Evolutionary conservation across 345 rosid species (phyloP), one percentile per base, ranked within the genome.

Genomic region (Draba incana): DNA sequence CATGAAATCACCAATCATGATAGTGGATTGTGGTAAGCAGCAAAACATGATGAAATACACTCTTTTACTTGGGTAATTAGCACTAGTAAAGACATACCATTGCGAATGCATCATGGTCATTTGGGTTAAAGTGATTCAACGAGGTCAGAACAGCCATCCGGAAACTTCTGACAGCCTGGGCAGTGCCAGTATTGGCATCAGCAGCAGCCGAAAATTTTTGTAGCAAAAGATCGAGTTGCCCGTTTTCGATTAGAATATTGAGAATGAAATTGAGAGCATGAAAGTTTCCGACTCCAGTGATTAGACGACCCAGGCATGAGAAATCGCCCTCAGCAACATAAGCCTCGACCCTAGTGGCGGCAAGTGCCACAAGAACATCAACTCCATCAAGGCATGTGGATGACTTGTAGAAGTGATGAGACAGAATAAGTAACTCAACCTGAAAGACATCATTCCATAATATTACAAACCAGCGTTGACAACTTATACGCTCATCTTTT

Each of bases 301-400:
- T 87, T 60, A 94, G 77, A 57, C 99, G 95, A 78, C 90, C 95
- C 79, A 94, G 82, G 85, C 99, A 91, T 47, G 89, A 75, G 81
- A 91, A 91, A 79, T 94, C 96, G 35, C 99, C 98, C 85, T 94
- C 98, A 2, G 85, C 70, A 28, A 94, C 96, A 80, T 91, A 94
- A 58, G 95, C 87, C 70, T 94, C 99, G 30, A 94, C 96, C 81
- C 96, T 86, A 62, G 96, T 89, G 43, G 99, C 92, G 72, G 99
- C 98, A 76, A 94, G 96, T 71, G 99, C 85, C 53, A 91, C 95
- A 67, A 94, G 97, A 74, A 94, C 96, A 84, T 94, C 99, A 66
- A 94, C 99, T 71, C 97, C 99, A 79, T 94, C 99, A 51, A 91
- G 91, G 92, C 99, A 94, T 7, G 93, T 89, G 50, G 99, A 94